Percentiles rank a stretch among this genome's conserved stretches.
These are phyloP conservation scores for Chytriomyces sp. DNA, from an alignment of 192 early-diverging fungal genomes.

Conservation along the genomic window DNA sequence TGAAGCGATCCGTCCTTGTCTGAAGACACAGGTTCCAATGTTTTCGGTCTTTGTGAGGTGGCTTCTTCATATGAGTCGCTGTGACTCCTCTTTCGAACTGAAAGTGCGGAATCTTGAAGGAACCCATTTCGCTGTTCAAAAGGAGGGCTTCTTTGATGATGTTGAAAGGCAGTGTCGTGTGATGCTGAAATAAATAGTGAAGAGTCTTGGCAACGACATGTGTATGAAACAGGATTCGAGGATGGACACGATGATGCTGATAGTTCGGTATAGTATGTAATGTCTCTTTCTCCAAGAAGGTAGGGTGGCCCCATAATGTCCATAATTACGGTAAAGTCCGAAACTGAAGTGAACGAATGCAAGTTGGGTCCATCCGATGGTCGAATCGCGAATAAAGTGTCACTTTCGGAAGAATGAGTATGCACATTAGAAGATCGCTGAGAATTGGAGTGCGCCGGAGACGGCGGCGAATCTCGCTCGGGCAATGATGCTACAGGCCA, in stretches of 20 bases:
- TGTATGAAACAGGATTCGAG: no score
- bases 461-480: background rate
- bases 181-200: background rate
- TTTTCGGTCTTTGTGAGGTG: no score
- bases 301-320: constrained; percentile 47
- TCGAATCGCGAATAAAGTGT: constrained; percentile 26
- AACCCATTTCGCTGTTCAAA: background rate
- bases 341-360: constrained; percentile 46
- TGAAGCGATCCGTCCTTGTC: no score
- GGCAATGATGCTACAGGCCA: background rate
- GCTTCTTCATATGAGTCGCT: background rate
- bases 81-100: background rate
- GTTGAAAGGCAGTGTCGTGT: background rate
- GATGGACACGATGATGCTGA: background rate
- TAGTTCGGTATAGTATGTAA: constrained; percentile 15
- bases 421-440: no score
- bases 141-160: background rate
- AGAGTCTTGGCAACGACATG: background rate
- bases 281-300: constrained; percentile 5
- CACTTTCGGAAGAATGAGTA: background rate
- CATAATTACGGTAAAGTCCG: constrained; percentile 42
- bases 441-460: background rate
- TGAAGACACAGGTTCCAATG: no score
- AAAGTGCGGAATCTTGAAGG: background rate
- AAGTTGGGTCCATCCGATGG: constrained; percentile 32